Conservation (phyloP, 2,329 filamentous ascomycete species). For the Fusarium sp. region DNA sequence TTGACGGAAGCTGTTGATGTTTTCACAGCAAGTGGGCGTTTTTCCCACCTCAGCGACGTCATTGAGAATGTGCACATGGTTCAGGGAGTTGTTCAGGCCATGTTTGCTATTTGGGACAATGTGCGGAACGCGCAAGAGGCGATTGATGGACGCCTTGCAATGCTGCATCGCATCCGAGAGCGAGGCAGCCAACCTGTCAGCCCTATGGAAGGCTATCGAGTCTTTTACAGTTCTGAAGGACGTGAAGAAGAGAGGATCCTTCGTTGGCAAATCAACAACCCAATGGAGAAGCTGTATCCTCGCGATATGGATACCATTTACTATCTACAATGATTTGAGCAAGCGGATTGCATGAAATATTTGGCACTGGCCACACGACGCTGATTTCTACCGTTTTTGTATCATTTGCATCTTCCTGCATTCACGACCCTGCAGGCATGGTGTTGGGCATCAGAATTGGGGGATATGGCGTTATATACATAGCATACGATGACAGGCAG, state of each 20-base stretch:
- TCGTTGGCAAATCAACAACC: conserved; percentile 50
- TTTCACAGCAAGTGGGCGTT: conserved; percentile 66
- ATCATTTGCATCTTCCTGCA: conserved; percentile 21
- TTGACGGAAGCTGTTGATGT: conserved; percentile 73
- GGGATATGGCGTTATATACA: conserved; percentile 15
- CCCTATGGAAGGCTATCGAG: conserved; percentile 44
- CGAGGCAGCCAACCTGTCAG: conserved; percentile 42
- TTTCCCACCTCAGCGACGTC: conserved; percentile 60
- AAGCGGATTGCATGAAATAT: neutral
- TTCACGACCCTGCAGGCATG: conserved; percentile 32
- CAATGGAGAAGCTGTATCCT: conserved; percentile 49
- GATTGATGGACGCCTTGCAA: conserved; percentile 53
- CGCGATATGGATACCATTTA: conserved; percentile 52
- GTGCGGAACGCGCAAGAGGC: conserved; percentile 60
- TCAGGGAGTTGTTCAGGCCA: conserved; percentile 63
- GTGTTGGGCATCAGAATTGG: conserved; percentile 26
- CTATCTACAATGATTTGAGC: conserved; percentile 37
- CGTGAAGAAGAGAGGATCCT: conserved; percentile 41
- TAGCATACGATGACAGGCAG: conserved; percentile 27
- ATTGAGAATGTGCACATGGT: conserved; percentile 64
- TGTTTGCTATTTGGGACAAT: conserved; percentile 68
- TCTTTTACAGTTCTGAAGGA: conserved; percentile 43
- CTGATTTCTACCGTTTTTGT: conserved; percentile 14
- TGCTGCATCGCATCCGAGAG: conserved; percentile 48
- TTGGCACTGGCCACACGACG: neutral